Conservation (phyloP, 1,139 yeast species). For the Yamadazyma blattariae region DNA sequence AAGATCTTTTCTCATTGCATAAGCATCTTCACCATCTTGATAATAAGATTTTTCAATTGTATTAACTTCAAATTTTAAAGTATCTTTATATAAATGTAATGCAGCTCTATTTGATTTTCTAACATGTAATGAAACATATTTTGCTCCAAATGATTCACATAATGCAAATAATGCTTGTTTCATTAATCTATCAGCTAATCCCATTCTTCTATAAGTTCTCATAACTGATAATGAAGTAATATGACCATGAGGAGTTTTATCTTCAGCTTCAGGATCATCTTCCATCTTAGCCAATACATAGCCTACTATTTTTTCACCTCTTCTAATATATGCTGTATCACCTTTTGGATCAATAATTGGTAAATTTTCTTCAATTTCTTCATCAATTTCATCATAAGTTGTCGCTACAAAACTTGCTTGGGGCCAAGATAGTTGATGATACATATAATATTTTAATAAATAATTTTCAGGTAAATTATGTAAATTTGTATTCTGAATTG, state of each 20-base stretch:
- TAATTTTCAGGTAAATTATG: slow-evolving; percentile 95
- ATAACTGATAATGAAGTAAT: slow-evolving; percentile 90
- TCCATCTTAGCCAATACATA: slow-evolving; percentile 96
- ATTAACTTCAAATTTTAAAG: slow-evolving; percentile 76
- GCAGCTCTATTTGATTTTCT: slow-evolving; percentile 95
- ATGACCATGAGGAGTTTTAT: slow-evolving; percentile 85
- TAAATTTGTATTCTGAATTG: slow-evolving; percentile 94
- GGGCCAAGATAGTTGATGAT: slow-evolving; percentile 95
- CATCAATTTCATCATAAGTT: slow-evolving; percentile 49
- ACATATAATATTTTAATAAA: slow-evolving; percentile 86
- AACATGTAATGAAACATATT: slow-evolving; percentile 88
- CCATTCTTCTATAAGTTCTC: slow-evolving; percentile 94
- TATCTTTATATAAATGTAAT: slow-evolving; percentile 83
- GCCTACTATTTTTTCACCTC: slow-evolving; percentile 83
- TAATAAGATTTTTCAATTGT: slow-evolving; percentile 84
- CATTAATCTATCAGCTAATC: slow-evolving; percentile 92
- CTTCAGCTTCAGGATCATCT: slow-evolving; percentile 79
- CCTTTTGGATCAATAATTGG: slow-evolving; percentile 42
- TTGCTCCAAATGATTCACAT: slow-evolving; percentile 78
- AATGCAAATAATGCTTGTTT: slow-evolving; percentile 77
- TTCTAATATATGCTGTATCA: slow-evolving; percentile 55
- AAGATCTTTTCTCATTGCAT: slow-evolving; percentile 79
- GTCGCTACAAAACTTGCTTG: slow-evolving; percentile 96
- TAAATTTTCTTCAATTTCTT: slow-evolving; percentile 30
- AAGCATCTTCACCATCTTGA: slow-evolving; percentile 99